These are phyloP conservation scores for Gossypium anomalum DNA, from an alignment of 345 rosid genomes.

Conservation along the genomic window DNA sequence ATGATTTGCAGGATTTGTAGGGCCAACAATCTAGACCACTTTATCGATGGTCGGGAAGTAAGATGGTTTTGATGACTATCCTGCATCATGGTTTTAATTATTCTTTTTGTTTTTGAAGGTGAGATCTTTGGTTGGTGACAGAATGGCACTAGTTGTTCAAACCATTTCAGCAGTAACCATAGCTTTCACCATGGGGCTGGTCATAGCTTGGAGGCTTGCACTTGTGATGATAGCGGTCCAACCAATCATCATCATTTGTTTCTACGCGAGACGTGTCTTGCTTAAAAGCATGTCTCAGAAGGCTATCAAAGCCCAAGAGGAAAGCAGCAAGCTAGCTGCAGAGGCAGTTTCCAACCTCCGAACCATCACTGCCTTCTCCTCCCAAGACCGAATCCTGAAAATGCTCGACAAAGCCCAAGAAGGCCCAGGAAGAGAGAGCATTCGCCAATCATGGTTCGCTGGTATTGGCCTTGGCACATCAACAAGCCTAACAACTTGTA, in stretches of 20 bases:
- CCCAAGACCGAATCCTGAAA: constrained; percentile 1
- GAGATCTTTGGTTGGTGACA: constrained; percentile 69
- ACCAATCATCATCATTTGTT: constrained; percentile 40
- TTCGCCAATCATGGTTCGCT: constrained; percentile 5
- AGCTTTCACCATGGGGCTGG: constrained; percentile 63
- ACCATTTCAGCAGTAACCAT: constrained; percentile 51
- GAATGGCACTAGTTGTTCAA: constrained; percentile 53
- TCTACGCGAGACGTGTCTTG: background rate
- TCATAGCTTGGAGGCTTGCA: constrained; percentile 66
- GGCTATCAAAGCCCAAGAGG: constrained; percentile 12
- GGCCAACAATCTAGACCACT: too few species aligned
- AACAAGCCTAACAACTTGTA: background rate
- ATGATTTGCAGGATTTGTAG: too few species aligned
- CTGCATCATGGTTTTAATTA: background rate
- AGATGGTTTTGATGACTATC: too few species aligned
- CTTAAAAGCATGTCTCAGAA: constrained; percentile 9
- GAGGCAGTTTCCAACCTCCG: constrained; percentile 10
- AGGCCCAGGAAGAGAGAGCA: constrained; percentile 4
- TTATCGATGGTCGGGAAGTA: too few species aligned
- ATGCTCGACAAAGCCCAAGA: constrained; percentile 7
- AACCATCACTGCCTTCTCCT: constrained; percentile 10
- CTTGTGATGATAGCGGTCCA: constrained; percentile 61
- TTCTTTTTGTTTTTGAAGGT: constrained; percentile 28
- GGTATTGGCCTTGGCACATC: constrained; percentile 5
- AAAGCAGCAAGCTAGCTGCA: constrained; percentile 7